Evolutionary conservation across 441 rosid species (phyloP), one percentile per base, ranked within the genome.

Genomic region (Erysimum pusillum): DNA sequence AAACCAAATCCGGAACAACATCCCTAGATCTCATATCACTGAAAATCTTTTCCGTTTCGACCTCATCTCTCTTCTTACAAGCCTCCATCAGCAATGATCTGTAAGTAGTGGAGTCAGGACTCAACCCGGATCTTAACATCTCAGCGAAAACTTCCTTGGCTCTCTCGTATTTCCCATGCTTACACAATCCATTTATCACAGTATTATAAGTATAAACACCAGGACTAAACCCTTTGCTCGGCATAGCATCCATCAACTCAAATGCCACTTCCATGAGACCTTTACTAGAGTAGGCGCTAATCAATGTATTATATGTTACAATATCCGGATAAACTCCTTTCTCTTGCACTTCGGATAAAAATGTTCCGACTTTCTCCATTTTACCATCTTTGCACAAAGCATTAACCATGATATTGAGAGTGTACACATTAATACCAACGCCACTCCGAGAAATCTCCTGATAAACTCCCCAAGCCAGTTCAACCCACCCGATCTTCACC

Each of bases 381-480:
- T 88, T 84, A 58, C 77, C 51, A 80, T 88, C 95, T 83, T 94
- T 94, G 72, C 97, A 92, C 79, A 90, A 76, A 3, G 96, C 93
- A 84, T 90, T 88, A 74, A 88, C 93, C 98, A 92, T 88, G 67
- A 94, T 94, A 67, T 94, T 92, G 39, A 90, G 75, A 2, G 98
- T 90, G 67, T 84, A 90, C 6, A 83, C 86, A 86, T 91, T 90
- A 79, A 87, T 20, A 39, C 59, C 77, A 52, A 83, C 69, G 22
- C 87, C 87, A 67, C 84, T 85, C 70, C 75, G 65, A 59, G 77
- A 83, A 48, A 87, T 80, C 61, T 89, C 91, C 1, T 38, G 39
- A 76, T 89, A 91, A 63, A 91, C 89, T 14, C 90, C 91, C 94
- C 87, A 83, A 4, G 90, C 95, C 86, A 90, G 67, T 70, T 90